Base-by-base conservation (phyloP, 495 filamentous ascomycete species). In the Penicillium canescens region DNA sequence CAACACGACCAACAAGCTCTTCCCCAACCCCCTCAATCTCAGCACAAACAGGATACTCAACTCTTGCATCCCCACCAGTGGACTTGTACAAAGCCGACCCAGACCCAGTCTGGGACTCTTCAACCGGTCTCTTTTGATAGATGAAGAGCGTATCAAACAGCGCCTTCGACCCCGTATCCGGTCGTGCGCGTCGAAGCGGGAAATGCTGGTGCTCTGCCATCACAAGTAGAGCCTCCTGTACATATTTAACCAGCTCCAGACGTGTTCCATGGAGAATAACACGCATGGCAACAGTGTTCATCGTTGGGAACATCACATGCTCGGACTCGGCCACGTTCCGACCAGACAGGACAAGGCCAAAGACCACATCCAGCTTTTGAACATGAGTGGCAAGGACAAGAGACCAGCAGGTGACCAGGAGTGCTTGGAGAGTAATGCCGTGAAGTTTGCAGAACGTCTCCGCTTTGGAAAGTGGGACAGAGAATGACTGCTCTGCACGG, bases 61-160 rank as follows among this genome's bases (percentile, higher is more conserved):
- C 82, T 43, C 81, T 76, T 0, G 89, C 82, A 10, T 61, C 63
- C 10, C 85, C 82, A 26, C 80, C 74, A 6, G 85, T 67, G 16
- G 87, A 86, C 40, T 68, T 71, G 57, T 86, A 81, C 6, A 86
- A 69, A 14, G 58, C 12, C 6, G 18, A 26, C 12, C 14, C 18
- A 6, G 21, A 34, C 18, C 9, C 34, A 6, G 21, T 12, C 4
- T 26, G 12, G 3, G 35, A 12, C 8, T n/a, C n/a, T 11, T 52
- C 59, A 0, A 39, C 33, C 4, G 61, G 59, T 38, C 61, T 64
- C 52, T 83, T 82, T 60, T 95, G 87, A 58, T 95, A 96, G 0
- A 92, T 87, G 61, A 97, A 96, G 5, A 98, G 74, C 0, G 81
- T 87, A 60, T 96, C 91, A 59, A 97, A 96, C 21, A 96, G 63